These are phyloP conservation scores for Lactarius sp. DNA, from an alignment of 768 basidiomycete species.

Conservation along the genomic window DNA sequence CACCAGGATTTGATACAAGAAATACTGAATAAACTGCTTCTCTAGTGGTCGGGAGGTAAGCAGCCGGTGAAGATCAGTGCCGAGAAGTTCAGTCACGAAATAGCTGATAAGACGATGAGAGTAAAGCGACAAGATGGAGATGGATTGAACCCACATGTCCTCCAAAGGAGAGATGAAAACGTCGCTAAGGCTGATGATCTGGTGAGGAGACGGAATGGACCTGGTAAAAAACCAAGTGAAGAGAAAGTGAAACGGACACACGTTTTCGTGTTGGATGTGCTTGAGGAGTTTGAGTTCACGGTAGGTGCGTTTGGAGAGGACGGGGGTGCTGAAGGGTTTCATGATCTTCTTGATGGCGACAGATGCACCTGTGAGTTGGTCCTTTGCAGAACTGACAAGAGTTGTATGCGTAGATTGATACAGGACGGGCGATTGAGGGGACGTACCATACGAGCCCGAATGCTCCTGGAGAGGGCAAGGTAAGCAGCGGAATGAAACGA, in stretches of 20 bases:
- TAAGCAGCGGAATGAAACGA: not conserved
- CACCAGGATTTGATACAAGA: constrained; percentile 97
- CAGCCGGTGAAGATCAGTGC: constrained; percentile 95
- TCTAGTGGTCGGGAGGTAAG: constrained; percentile 95
- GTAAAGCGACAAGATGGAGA: constrained; percentile 1
- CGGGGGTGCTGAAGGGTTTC: constrained; percentile 99
- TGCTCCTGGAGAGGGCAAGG: constrained; percentile 52
- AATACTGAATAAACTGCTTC: constrained; percentile 99
- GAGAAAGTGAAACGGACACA: constrained; percentile 35
- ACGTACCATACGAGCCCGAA: constrained; percentile 94
- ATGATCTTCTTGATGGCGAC: constrained; percentile 99
- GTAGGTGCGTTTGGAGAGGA: constrained; percentile 96
- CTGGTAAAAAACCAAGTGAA: not conserved
- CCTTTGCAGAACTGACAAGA: constrained; percentile 74
- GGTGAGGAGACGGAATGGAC: constrained; percentile 2
- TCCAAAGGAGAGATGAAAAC: constrained; percentile 99
- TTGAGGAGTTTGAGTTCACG: constrained; percentile 97
- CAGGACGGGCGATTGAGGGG: constrained; percentile 1
- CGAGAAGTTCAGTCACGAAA: constrained; percentile 97
- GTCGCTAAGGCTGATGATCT: constrained; percentile 98
- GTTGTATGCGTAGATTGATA: not conserved
- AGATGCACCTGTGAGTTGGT: constrained; percentile 88
- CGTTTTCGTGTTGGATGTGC: constrained; percentile 98
- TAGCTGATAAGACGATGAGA: constrained; percentile 51
- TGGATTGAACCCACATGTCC: constrained; percentile 64